phyloP scores from a whole-genome alignment of 2,329 filamentous ascomycete genomes.

The Cladophialophora chaetospira region DNA sequence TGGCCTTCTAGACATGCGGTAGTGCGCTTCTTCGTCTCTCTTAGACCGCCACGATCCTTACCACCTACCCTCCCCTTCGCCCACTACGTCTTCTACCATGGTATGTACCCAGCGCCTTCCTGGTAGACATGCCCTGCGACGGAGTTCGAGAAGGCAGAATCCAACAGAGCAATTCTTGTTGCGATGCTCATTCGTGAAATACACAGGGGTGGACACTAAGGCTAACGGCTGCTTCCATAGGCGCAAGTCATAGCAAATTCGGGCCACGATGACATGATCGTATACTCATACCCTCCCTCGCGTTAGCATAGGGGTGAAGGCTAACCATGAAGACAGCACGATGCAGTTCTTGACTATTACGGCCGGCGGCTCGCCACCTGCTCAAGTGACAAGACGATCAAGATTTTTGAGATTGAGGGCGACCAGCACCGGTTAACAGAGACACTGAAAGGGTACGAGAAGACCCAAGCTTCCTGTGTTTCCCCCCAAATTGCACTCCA shows the following conservation, averaged over 20 bases:
- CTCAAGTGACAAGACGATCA: slow-evolving; percentile 97
- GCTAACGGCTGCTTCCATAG: slow-evolving; percentile 42
- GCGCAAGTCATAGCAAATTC: slow-evolving; percentile 81
- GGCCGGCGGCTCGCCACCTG: slow-evolving; percentile 94
- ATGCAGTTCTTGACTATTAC: slow-evolving; percentile 98
- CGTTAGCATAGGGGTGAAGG: background rate
- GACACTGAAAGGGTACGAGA: slow-evolving; percentile 82
- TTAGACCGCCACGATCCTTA: background rate
- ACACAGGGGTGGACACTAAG: background rate
- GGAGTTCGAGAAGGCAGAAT: background rate
- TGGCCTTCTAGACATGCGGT: slow-evolving; percentile 16
- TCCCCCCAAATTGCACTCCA: background rate
- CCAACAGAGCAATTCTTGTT: background rate
- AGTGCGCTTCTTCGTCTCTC: slow-evolving; percentile 1
- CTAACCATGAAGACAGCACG: slow-evolving; percentile 64
- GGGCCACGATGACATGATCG: slow-evolving; percentile 99
- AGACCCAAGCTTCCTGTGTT: background rate
- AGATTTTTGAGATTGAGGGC: slow-evolving; percentile 97
- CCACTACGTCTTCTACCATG: slow-evolving; percentile 5
- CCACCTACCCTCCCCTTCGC: background rate
- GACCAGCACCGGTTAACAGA: slow-evolving; percentile 87
- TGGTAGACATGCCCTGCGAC: background rate
- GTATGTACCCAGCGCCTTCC: slow-evolving; percentile 8
- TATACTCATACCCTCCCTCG: slow-evolving; percentile 57
- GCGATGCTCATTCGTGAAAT: background rate